Conservation (phyloP, 2,329 filamentous ascomycete genomes). For the Sclerotinia nivalis region DNA sequence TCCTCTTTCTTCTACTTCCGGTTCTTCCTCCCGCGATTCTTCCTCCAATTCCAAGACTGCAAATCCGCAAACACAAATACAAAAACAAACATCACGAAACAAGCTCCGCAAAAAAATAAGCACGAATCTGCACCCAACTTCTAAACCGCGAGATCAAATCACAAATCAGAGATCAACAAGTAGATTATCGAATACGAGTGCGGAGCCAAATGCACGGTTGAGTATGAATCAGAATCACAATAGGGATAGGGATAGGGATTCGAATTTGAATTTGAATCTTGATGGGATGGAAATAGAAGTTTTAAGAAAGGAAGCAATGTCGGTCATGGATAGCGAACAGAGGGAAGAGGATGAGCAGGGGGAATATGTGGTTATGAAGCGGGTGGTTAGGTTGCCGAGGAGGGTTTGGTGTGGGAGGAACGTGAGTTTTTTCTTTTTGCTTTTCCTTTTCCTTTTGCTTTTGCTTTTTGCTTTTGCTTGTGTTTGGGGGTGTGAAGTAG, state of each 20-base stretch:
- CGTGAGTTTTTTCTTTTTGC: conserved; percentile 1
- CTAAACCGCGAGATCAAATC: not conserved
- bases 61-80: too few relatives aligned
- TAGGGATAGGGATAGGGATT: not conserved
- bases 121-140: not conserved
- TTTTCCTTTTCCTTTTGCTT: not conserved
- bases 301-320: not conserved
- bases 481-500: too few relatives aligned
- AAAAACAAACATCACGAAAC: too few relatives aligned
- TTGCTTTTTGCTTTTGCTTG: not conserved
- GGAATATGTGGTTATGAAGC: conserved; percentile 18
- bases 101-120: not conserved
- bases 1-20: not conserved
- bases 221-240: too few relatives aligned
- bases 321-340: not conserved
- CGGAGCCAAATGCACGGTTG: not conserved
- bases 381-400: conserved; percentile 18
- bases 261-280: not conserved
- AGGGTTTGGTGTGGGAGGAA: conserved; percentile 24
- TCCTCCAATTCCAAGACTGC: too few relatives aligned
- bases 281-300: conserved; percentile 12
- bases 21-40: too few relatives aligned
- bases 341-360: not conserved
- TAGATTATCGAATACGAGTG: not conserved
- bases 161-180: not conserved